These are phyloP conservation scores for Aphanomyces euteiches DNA, from an alignment of 352 stramenopile genomes.

Conservation along the genomic window DNA sequence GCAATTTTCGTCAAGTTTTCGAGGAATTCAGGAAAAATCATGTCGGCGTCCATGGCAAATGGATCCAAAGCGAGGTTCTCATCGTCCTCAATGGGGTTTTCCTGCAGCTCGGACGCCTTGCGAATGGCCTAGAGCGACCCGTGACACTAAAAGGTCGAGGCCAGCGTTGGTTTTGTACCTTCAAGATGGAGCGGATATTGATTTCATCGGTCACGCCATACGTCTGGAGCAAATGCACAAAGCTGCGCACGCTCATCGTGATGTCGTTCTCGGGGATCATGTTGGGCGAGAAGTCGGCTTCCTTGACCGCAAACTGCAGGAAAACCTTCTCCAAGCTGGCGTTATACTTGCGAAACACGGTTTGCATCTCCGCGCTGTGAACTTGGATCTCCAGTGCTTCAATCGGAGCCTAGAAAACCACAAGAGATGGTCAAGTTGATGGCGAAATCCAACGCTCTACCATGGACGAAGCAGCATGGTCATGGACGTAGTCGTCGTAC, in stretches of 20 bases:
- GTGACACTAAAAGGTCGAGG: no score
- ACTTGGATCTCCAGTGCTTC: constrained; percentile 27
- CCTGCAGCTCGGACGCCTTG: neutral
- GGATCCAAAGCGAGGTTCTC: constrained; percentile 36
- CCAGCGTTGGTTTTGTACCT: no score
- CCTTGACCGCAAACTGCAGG: constrained; percentile 11
- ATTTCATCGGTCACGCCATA: neutral
- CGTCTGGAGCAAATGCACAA: constrained; percentile 11
- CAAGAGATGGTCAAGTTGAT: neutral
- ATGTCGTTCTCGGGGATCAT: constrained; percentile 26
- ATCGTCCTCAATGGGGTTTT: neutral
- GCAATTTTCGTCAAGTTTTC: constrained; percentile 42
- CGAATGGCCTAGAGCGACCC: neutral
- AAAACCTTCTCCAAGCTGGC: constrained; percentile 14
- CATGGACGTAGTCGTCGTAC: constrained; percentile 26
- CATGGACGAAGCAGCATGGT: constrained; percentile 19
- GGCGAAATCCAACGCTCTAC: neutral
- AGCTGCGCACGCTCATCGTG: constrained; percentile 13
- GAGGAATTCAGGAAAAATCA: constrained; percentile 60
- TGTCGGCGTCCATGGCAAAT: constrained; percentile 47
- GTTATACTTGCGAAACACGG: constrained; percentile 19
- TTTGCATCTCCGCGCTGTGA: constrained; percentile 16
- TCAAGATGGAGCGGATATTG: neutral
- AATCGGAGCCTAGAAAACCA: neutral
- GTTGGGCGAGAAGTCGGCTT: neutral